phyloP scores from a whole-genome alignment of 805 yeast species.

The Wickerhamiella qilinensis region DNA sequence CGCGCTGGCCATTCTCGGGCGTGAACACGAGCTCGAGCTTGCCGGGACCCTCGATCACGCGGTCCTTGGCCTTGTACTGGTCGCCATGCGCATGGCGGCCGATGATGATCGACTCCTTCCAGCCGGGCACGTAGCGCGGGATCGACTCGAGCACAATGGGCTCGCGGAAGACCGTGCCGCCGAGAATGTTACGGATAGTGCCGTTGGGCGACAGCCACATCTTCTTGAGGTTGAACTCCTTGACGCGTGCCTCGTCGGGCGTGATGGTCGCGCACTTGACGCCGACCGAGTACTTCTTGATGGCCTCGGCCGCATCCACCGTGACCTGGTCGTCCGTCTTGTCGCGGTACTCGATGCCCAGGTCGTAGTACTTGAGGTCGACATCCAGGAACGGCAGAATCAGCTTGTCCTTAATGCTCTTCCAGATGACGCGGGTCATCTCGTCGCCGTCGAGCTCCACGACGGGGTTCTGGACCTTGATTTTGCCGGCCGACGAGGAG shows the following conservation, averaged over 20 bases:
- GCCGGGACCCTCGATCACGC: slow-evolving; percentile 67
- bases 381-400: slow-evolving; percentile 73
- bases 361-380: slow-evolving; percentile 81
- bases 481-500: slow-evolving; percentile 16
- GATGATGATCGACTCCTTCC: slow-evolving; percentile 92
- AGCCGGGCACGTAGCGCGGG: slow-evolving; percentile 76
- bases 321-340: slow-evolving; percentile 80
- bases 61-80: slow-evolving; percentile 87
- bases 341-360: slow-evolving; percentile 77
- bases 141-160: slow-evolving; percentile 82
- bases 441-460: slow-evolving; percentile 98
- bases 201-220: slow-evolving; percentile 99
- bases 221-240: slow-evolving; percentile 77
- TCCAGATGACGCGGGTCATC: slow-evolving; percentile 94
- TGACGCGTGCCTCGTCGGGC: slow-evolving; percentile 83
- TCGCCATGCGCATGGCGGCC: slow-evolving; percentile 98
- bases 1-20: slow-evolving; percentile 38
- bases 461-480: slow-evolving; percentile 70
- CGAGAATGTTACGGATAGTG: slow-evolving; percentile 85
- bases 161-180: slow-evolving; percentile 95
- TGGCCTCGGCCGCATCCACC: slow-evolving; percentile 77
- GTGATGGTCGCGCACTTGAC: slow-evolving; percentile 97
- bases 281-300: slow-evolving; percentile 76
- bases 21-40: slow-evolving; percentile 60
- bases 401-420: slow-evolving; percentile 69